phyloP scores from a whole-genome alignment of 208 protist genomes.

The Acanthamoeba castellanii region DNA sequence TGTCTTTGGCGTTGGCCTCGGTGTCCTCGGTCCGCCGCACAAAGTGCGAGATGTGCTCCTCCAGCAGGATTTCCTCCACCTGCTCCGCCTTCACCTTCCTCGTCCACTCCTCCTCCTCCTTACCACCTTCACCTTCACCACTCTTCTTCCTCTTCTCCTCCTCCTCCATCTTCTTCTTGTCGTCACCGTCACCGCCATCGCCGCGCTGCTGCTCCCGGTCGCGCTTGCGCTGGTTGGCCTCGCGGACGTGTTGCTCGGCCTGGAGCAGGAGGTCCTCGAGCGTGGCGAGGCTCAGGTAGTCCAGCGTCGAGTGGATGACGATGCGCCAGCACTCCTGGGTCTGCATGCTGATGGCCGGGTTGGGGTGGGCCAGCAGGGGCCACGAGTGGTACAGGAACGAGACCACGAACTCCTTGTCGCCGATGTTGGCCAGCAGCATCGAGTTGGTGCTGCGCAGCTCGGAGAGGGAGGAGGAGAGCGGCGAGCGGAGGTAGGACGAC shows the following conservation, averaged over 20 bases:
- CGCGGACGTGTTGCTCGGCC: not conserved
- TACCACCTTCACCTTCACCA: too few relatives aligned
- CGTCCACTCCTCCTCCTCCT: not conserved
- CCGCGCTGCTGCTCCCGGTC: not conserved
- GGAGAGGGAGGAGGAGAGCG: not conserved
- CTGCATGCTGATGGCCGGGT: conserved; percentile 44
- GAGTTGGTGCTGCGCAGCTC: not conserved
- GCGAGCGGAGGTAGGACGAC: not conserved
- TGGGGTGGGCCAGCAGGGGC: conserved; percentile 1
- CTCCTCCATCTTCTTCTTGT: too few relatives aligned
- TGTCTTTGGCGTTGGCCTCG: conserved; percentile 42
- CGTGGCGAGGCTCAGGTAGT: not conserved
- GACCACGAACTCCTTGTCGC: conserved; percentile 46
- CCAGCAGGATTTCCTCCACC: conserved; percentile 17
- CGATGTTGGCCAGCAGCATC: conserved; percentile 8
- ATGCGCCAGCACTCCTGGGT: conserved; percentile 57
- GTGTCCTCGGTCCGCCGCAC: conserved; percentile 18
- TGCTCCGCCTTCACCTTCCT: conserved; percentile 10
- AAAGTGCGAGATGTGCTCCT: conserved; percentile 54
- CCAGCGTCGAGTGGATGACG: conserved; percentile 39
- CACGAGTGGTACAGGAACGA: conserved; percentile 64
- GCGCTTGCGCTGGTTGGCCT: not conserved
- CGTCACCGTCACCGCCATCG: not conserved
- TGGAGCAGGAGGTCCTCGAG: conserved; percentile 35
- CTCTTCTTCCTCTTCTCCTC: too few relatives aligned